Evolutionary conservation across 2,329 filamentous ascomycete species (phyloP), one percentile per base, ranked within the genome.

Genomic region (Cladosporium cucumerinum): DNA sequence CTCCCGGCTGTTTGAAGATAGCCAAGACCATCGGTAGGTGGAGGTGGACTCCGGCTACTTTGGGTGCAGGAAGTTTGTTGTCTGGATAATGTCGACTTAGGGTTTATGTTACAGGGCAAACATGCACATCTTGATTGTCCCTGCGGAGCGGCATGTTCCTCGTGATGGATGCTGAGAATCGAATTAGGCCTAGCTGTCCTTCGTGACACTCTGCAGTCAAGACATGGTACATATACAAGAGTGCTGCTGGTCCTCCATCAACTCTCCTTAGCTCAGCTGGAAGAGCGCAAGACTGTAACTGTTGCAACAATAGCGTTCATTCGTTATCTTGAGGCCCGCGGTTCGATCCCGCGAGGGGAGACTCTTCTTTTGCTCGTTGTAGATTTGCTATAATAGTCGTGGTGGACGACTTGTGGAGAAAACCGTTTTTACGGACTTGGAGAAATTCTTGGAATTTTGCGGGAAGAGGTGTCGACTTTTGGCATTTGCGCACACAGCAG

Each of bases 241-340:
- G 3, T 11, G 7, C 12, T 36, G 12, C 16, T 4, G 3, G 34
- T 3, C 32, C 18, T 18, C 18, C 46, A 51, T 30, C 25, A 52
- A 30, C 49, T 52, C 49, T 52, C 49, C 49, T 52, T 52, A 52
- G 49, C 49, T 52, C 49, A 52, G 49, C 48, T n/a, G n/a, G n/a
- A n/a, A n/a, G n/a, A n/a, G n/a, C n/a, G n/a, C n/a, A 49, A 49
- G 46, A 49, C 46, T 49, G 46, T 49, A 49, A 49, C 46, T 49
- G 46, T 49, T 25, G 28, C 21, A 21, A 49, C 46, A 7, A 49
- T 30, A 30, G 28, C 28, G 28, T 30, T 11, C 25, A 26, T n/a
- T 52, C 25, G 26, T 52, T 10, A 52, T 52, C 49, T 52, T 52
- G 49, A 52, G 49, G 49, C 49, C 49, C 49, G 49, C 49, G 49